A percentile compares a stretch with the other conserved stretches of the same genome.
Evolutionary conservation across 495 filamentous ascomycete genomes (phyloP).

Genomic region (Emericellopsis terricola): DNA sequence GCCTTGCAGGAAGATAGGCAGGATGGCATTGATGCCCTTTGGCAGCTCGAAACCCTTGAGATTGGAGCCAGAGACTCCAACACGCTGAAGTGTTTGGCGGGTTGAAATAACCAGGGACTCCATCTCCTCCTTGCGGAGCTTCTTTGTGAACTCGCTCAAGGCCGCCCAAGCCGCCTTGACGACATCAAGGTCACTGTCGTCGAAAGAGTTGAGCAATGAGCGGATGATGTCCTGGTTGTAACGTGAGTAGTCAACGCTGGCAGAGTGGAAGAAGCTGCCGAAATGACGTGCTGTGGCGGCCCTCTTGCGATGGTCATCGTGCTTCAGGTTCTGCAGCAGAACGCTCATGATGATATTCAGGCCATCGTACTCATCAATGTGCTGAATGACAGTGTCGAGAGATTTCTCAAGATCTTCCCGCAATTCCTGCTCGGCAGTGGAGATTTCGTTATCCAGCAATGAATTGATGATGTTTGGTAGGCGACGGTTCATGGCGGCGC

Average conservation of each 20-base stretch:
- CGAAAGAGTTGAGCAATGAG: conserved; percentile 74
- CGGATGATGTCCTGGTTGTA: conserved; percentile 93
- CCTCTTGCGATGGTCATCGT: conserved; percentile 77
- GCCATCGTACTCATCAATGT: conserved; percentile 91
- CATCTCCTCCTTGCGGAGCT: conserved; percentile 94
- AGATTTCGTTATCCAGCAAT: conserved; percentile 80
- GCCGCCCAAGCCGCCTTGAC: conserved; percentile 89
- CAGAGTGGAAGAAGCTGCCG: conserved; percentile 69
- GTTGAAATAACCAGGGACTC: conserved; percentile 80
- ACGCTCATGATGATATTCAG: conserved; percentile 89
- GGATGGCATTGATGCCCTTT: conserved; percentile 91
- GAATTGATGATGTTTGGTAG: conserved; percentile 79
- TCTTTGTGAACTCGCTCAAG: conserved; percentile 70
- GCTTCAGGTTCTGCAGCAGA: conserved; percentile 69
- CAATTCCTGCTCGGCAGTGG: conserved; percentile 58
- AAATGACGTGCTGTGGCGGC: conserved; percentile 62
- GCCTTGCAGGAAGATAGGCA: conserved; percentile 95
- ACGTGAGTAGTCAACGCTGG: conserved; percentile 74
- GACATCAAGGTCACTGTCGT: conserved; percentile 65
- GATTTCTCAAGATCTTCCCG: conserved; percentile 52
- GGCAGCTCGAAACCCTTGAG: conserved; percentile 81
- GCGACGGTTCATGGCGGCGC: conserved; percentile 71
- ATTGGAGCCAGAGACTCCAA: conserved; percentile 72
- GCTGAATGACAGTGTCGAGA: conserved; percentile 75
- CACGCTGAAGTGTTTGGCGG: conserved; percentile 63